These are phyloP conservation scores for Phellinidium pouzarii DNA, from an alignment of 1,284 basidiomycete species.

Conservation along the genomic window DNA sequence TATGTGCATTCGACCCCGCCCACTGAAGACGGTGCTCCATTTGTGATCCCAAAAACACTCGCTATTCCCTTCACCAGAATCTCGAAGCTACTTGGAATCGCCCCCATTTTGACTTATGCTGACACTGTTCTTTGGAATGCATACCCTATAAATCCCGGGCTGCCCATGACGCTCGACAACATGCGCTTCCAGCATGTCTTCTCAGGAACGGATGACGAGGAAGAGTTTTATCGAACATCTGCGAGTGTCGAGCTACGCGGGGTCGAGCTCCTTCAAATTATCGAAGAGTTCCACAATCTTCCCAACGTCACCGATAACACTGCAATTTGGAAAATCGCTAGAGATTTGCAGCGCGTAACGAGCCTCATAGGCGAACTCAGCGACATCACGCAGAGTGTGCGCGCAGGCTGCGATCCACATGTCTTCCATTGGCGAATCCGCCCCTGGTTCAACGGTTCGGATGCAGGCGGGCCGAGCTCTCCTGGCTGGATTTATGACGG, in stretches of 20 bases:
- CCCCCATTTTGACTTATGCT: constrained; percentile 92
- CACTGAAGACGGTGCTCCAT: constrained; percentile 31
- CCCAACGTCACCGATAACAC: constrained; percentile 67
- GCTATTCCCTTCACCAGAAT: constrained; percentile 77
- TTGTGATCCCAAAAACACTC: constrained; percentile 68
- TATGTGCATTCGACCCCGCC: constrained; percentile 78
- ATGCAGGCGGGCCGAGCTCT: constrained; percentile 46
- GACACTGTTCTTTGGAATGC: constrained; percentile 97
- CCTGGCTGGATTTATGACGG: constrained; percentile 84
- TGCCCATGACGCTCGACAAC: constrained; percentile 52
- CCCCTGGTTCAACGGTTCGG: constrained; percentile 90
- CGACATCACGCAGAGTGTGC: constrained; percentile 63
- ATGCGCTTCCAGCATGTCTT: constrained; percentile 69
- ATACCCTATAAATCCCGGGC: constrained; percentile 50
- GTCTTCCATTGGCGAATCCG: constrained; percentile 88
- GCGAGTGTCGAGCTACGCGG: constrained; percentile 84
- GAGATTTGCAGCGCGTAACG: constrained; percentile 68
- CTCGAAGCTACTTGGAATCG: constrained; percentile 74
- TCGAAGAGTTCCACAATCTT: constrained; percentile 75
- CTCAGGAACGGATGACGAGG: constrained; percentile 81
- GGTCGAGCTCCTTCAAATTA: constrained; percentile 79
- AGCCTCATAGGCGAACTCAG: constrained; percentile 70
- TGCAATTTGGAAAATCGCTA: constrained; percentile 64
- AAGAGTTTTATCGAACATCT: constrained; percentile 83
- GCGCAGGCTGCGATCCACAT: constrained; percentile 75